A percentile compares a stretch with the other conserved stretches of the same genome.
phyloP scores from a whole-genome alignment of 2,329 filamentous ascomycete species.

The Pseudogymnoascus verrucosus region DNA sequence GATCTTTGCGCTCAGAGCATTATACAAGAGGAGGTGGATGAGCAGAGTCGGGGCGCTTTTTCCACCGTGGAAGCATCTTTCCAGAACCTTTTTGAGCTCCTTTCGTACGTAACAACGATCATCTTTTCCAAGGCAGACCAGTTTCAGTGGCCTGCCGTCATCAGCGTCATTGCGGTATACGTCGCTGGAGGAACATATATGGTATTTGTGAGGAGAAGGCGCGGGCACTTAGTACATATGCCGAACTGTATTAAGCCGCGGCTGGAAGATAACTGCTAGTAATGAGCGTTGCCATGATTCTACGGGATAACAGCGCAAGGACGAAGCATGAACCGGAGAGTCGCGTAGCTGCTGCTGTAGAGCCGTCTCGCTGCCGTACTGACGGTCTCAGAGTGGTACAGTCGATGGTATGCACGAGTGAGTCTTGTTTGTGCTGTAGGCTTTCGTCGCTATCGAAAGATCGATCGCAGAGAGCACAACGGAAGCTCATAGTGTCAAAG shows the following conservation, averaged over 20 bases:
- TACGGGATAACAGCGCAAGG: background rate
- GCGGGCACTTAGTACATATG: constrained; percentile 29
- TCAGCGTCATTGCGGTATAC: constrained; percentile 26
- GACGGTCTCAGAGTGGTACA: constrained; percentile 17
- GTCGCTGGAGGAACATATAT: constrained; percentile 27
- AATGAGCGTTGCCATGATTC: no score
- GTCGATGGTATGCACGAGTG: constrained; percentile 15
- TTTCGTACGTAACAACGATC: constrained; percentile 28
- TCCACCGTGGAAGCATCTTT: constrained; percentile 31
- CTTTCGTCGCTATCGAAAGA: constrained; percentile 17
- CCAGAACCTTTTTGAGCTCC: constrained; percentile 30
- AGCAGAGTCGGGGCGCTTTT: constrained; percentile 28
- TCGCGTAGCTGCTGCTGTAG: constrained; percentile 19
- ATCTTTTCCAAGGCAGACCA: constrained; percentile 28
- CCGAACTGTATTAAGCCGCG: no score
- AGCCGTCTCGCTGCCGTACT: constrained; percentile 18
- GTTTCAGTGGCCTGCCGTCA: constrained; percentile 29
- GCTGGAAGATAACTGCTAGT: no score
- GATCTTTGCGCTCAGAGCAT: constrained; percentile 33
- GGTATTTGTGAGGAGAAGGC: constrained; percentile 26
- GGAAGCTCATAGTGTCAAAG: constrained; percentile 17
- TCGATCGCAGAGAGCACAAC: constrained; percentile 18
- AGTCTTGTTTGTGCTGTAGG: constrained; percentile 16
- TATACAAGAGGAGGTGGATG: constrained; percentile 31
- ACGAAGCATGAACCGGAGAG: constrained; percentile 12